Percentiles rank a stretch among this genome's conserved stretches.
phyloP scores from a whole-genome alignment of 2,329 filamentous ascomycete genomes.

The Plectosphaerella cucumerina region DNA sequence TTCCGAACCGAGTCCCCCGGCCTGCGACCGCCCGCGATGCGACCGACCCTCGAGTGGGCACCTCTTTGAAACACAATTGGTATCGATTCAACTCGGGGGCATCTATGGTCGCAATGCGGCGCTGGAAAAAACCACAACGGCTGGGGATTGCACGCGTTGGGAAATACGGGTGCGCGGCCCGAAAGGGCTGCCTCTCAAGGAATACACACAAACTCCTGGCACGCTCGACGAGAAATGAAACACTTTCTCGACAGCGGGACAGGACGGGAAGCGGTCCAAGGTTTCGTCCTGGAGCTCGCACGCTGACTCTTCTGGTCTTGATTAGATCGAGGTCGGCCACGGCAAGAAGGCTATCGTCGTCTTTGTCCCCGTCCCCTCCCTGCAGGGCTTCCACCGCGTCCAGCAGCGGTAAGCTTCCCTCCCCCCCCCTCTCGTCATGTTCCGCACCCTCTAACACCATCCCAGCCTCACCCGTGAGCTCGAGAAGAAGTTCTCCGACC shows the following conservation, averaged over 20 bases:
- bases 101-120: neutral
- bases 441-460: neutral
- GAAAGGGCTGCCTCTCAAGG: no score
- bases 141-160: neutral
- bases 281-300: conserved; percentile 69
- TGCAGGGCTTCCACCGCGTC: conserved; percentile 97
- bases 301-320: conserved; percentile 64
- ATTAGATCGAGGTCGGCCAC: conserved; percentile 99
- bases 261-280: conserved; percentile 75
- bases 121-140: neutral
- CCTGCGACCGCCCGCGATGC: neutral
- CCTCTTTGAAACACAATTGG: conserved; percentile 8
- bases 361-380: conserved; percentile 99
- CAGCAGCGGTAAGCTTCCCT: conserved; percentile 85
- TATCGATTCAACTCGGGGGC: conserved; percentile 1
- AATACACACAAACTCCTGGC: neutral
- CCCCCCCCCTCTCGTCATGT: conserved; percentile 14
- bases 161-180: no score
- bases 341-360: conserved; percentile 99
- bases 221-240: conserved; percentile 9
- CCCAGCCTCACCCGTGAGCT: conserved; percentile 97
- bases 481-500: conserved; percentile 99
- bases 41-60: neutral
- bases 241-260: conserved; percentile 43
- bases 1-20: neutral